Base-by-base conservation (phyloP, 768 basidiomycete genomes). In the Russula compacta region DNA sequence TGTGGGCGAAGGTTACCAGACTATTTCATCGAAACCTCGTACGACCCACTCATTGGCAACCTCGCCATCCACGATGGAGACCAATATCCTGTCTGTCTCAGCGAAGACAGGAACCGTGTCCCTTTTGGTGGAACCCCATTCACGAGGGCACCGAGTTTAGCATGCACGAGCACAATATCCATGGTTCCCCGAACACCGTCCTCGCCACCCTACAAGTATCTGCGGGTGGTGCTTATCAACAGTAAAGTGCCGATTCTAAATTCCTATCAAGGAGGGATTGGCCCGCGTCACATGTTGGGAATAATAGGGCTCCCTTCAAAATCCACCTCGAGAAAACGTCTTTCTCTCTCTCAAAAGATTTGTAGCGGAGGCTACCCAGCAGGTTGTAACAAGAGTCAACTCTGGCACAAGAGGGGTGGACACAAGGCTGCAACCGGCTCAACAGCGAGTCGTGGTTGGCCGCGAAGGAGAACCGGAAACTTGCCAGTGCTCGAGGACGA, bases 61-160 rank as follows among this genome's bases (percentile, higher is more conserved):
- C 71, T 86, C 57, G 64, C 73, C 29, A 70, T 70, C 8, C 73
- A 73, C 65, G 75, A 72, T 9, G 76, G 74, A 33, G 68, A 70
- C 24, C 84, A 85, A 61, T 74, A 73, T 47, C 78, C 81, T 15
- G 68, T 79, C 46, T 83, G 81, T 61, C 62, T 79, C 6, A 85
- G 85, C 2, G 69, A 67, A 21, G 69, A 80, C 67, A 77, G 74
- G 66, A 71, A 78, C 49, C 81, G 80, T 24, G 69, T 78, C 39
- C 64, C 86, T 19, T 86, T 87, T 66, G 72, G 81, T 51, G 79
- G 77, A 9, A 71, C 81, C 17, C 83, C 86, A 24, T 86, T 87
- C 24, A 29, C 3, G 78, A 79, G 61, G 86, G 84, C 50, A 83
- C 79, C 9, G 82, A 85, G 63, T 77, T 87, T 61, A 79, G 77